phyloP scores from a whole-genome alignment of 208 protist species.

The Leishmania aethiopica region DNA sequence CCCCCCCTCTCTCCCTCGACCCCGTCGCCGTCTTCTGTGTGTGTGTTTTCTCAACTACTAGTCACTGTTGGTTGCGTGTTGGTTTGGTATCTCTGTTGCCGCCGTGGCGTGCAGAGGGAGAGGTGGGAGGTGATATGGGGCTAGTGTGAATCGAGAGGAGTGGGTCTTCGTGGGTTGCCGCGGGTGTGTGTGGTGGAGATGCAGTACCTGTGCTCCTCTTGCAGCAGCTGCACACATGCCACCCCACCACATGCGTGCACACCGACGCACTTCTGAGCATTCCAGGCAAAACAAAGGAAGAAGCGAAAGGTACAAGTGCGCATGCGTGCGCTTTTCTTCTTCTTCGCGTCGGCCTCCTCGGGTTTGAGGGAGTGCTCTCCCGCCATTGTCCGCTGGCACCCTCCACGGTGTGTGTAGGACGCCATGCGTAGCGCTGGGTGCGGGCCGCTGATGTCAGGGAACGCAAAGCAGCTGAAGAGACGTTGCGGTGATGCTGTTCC shows the following conservation, averaged over 20 bases:
- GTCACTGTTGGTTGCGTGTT: neutral
- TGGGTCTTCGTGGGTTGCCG: neutral
- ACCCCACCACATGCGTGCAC: neutral
- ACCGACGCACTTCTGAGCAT: neutral
- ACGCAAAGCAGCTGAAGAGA: neutral
- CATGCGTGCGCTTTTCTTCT: neutral
- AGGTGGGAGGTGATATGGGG: neutral
- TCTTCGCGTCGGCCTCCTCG: neutral
- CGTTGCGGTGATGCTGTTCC: neutral
- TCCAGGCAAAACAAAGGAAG: slow-evolving; percentile 1
- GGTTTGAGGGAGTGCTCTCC: neutral
- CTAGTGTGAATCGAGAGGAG: neutral
- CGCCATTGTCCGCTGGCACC: neutral
- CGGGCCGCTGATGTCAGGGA: neutral
- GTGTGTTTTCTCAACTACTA: neutral
- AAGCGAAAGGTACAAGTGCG: neutral
- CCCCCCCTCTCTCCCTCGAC: neutral
- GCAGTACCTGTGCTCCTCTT: slow-evolving; percentile 2
- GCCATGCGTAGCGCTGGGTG: neutral
- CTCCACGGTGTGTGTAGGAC: neutral
- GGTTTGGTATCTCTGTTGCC: neutral
- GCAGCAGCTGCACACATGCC: neutral
- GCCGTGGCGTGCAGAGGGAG: neutral
- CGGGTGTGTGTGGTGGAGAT: neutral
- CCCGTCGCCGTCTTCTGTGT: neutral